phyloP scores from a whole-genome alignment of 495 filamentous ascomycete species.

The Thozetella sp. region DNA sequence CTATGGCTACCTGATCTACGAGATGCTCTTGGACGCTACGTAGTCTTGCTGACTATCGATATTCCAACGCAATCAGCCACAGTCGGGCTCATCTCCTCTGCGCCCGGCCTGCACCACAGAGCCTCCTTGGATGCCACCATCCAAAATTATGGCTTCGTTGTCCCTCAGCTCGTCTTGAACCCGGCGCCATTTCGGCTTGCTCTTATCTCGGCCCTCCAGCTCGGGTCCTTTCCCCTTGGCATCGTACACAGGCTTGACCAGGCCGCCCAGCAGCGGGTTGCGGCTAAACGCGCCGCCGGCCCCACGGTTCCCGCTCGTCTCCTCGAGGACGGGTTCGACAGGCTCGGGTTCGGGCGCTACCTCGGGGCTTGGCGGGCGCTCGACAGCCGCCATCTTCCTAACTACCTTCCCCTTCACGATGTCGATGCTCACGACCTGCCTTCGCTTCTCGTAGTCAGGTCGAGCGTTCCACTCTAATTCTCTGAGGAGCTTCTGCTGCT shows the following conservation, averaged over 20 bases:
- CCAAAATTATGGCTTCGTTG: constrained; percentile 89
- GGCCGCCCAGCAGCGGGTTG: constrained; percentile 79
- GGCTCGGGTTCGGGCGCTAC: constrained; percentile 42
- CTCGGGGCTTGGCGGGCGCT: constrained; percentile 49
- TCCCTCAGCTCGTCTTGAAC: constrained; percentile 91
- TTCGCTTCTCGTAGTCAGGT: constrained; percentile 93
- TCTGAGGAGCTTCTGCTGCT: constrained; percentile 82
- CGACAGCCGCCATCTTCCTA: constrained; percentile 67
- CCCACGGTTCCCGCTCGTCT: constrained; percentile 24
- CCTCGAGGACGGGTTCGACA: constrained; percentile 9
- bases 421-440: constrained; percentile 85
- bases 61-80: constrained; percentile 29
- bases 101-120: constrained; percentile 12
- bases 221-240: constrained; percentile 45
- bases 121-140: constrained; percentile 73
- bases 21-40: no score
- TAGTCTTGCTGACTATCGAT: neutral
- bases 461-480: constrained; percentile 90
- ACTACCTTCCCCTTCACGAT: constrained; percentile 76
- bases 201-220: constrained; percentile 35
- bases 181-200: constrained; percentile 72
- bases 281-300: constrained; percentile 70
- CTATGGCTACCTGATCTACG: no score
- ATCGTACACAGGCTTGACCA: constrained; percentile 80
- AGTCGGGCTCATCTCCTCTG: constrained; percentile 35